phyloP scores from a whole-genome alignment of 2,329 filamentous ascomycete genomes.

The Phialophora tarda region DNA sequence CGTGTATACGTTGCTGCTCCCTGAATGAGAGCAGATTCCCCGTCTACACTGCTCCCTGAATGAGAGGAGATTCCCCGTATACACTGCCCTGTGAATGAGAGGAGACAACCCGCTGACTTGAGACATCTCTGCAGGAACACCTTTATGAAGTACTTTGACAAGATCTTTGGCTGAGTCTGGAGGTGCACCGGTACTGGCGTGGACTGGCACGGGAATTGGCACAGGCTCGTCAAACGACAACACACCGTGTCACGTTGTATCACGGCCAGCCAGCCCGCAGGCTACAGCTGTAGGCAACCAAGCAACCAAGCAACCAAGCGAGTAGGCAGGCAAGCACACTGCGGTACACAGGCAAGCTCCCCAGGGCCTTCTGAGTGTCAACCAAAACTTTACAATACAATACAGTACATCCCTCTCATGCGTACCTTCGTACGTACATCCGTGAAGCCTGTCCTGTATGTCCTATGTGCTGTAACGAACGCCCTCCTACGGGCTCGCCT shows the following conservation, averaged over 20 bases:
- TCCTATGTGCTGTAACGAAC: too few species aligned
- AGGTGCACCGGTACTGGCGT: neutral
- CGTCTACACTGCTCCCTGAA: too few species aligned
- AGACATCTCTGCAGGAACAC: constrained; percentile 28
- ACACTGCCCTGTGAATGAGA: too few species aligned
- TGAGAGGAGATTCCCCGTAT: too few species aligned
- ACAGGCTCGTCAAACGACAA: too few species aligned
- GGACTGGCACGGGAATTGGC: too few species aligned
- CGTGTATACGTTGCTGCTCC: neutral
- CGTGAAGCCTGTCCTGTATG: neutral
- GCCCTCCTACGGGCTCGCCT: too few species aligned
- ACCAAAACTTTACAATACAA: neutral
- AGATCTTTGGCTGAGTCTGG: constrained; percentile 47
- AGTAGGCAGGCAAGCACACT: neutral
- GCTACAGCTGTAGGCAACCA: neutral
- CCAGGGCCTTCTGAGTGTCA: neutral
- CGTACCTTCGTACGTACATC: neutral
- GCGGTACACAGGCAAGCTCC: neutral
- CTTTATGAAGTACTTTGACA: constrained; percentile 48
- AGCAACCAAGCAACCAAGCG: neutral
- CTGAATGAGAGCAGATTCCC: too few species aligned
- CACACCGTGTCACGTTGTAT: neutral
- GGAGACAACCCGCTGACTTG: neutral
- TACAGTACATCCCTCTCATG: neutral
- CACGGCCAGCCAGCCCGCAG: too few species aligned